Evolutionary conservation across 352 stramenopile genomes (phyloP), one percentile per base, ranked within the genome.

Genomic region (Pythium dissotocum): DNA sequence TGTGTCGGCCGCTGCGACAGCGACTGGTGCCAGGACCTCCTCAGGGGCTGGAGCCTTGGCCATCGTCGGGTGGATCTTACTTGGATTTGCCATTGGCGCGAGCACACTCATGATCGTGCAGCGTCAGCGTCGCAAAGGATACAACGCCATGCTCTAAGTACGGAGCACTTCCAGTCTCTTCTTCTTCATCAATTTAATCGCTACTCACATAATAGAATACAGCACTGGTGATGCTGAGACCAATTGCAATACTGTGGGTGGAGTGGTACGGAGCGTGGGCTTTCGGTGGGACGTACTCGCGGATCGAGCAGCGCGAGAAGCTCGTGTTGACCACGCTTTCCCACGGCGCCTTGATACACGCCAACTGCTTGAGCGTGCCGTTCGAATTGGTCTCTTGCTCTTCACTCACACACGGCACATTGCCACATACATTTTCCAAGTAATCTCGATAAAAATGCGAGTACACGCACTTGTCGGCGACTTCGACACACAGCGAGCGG

Each of bases 381-480:
- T 65, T 75, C 12, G 76, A 77, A 28, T 71, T 64, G 12, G 35
- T 30, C 36, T 87, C 80, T 21, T 88, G 61, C 28, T 78, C 73
- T 60, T 90, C 82, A 18, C 59, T 82, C 40, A 89, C 77, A 46
- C 84, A 93, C 1, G 61, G 62, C 4, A 93, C 79, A 42, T 81
- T 86, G n/a, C 76, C 79, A 44, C 84, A 93, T 2, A 91, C 82
- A 18, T 89, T 81, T 28, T 86, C 76, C 12, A 93, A 61, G 55
- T 89, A 91, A 6, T 76, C 59, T 10, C 77, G 73, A 59, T 90
- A 93, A 13, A 90, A 83, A 58, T 88, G 78, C 64, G 79, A 85
- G 64, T 89, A 93, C 26, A 93, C 82, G 28, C 84, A 93, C 42
- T 85, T 87, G 69, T 93, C 84, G 30, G 84, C 82, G 36, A 93